Conservation (phyloP, 1,139 yeast genomes). For the Debaryomyces coudertii region DNA sequence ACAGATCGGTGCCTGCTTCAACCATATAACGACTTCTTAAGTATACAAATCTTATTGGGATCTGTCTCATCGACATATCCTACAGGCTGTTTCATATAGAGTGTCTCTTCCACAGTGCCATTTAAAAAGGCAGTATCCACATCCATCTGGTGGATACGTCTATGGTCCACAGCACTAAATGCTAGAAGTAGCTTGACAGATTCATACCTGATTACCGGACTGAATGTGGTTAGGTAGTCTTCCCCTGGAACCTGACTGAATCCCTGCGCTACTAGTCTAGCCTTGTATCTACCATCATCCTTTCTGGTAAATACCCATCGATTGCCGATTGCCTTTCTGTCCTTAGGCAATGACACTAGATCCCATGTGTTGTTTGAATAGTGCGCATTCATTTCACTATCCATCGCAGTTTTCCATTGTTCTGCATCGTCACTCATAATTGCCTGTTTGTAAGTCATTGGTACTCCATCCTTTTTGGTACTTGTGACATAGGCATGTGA, state of each 20-base stretch:
- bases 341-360: conserved; percentile 6
- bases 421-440: background rate
- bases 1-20: too few relatives aligned
- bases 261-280: conserved; percentile 14
- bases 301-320: conserved; percentile 14
- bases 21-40: background rate
- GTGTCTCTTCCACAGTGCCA: conserved; percentile 12
- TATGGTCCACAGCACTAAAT: background rate
- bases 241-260: conserved; percentile 9
- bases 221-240: conserved; percentile 12
- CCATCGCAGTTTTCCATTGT: conserved; percentile 6
- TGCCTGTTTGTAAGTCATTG: conserved; percentile 8
- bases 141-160: background rate
- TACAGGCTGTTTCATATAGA: background rate
- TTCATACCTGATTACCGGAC: conserved; percentile 14
- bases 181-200: conserved; percentile 11
- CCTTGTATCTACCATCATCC: conserved; percentile 11
- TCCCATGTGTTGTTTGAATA: conserved; percentile 12
- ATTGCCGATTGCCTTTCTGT: conserved; percentile 6
- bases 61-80: background rate
- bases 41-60: background rate
- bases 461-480: background rate
- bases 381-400: conserved; percentile 8
- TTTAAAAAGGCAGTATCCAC: conserved; percentile 2
- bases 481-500: background rate